Percentiles rank a stretch among this genome's conserved stretches.
Evolutionary conservation across 352 stramenopile genomes (phyloP).

Genomic region (Pythium folliculosum): DNA sequence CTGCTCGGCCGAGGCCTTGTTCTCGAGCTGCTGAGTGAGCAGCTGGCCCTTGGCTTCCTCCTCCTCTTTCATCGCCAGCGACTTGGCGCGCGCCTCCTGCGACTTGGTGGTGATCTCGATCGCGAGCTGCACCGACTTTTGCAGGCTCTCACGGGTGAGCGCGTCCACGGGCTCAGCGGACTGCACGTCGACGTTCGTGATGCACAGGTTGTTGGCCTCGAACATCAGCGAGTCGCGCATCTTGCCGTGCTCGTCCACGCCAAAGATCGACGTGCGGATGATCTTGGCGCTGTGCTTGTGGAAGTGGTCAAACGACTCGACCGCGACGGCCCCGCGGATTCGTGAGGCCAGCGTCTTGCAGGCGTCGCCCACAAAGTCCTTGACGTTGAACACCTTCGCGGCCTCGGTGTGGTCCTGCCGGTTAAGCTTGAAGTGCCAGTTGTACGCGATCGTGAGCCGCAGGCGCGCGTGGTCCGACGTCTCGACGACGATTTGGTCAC

Average conservation of each 20-base stretch:
- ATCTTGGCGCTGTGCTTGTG: constrained; percentile 83
- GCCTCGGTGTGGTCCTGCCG: constrained; percentile 49
- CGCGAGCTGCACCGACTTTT: constrained; percentile 82
- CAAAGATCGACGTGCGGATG: constrained; percentile 82
- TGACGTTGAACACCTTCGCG: constrained; percentile 79
- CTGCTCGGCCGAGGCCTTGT: constrained; percentile 71
- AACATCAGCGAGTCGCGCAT: constrained; percentile 61
- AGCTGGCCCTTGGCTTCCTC: constrained; percentile 75
- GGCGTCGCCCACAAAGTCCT: constrained; percentile 79
- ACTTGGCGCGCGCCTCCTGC: constrained; percentile 76
- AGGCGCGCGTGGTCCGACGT: constrained; percentile 78
- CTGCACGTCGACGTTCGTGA: constrained; percentile 86
- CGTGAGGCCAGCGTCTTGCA: constrained; percentile 81
- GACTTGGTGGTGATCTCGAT: constrained; percentile 88
- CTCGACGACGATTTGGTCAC: constrained; percentile 82
- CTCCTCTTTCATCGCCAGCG: constrained; percentile 79
- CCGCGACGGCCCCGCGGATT: constrained; percentile 71
- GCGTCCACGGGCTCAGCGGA: constrained; percentile 76
- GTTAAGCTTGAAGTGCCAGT: constrained; percentile 80
- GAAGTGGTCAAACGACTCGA: constrained; percentile 80
- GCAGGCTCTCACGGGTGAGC: constrained; percentile 70
- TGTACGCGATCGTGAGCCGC: constrained; percentile 81
- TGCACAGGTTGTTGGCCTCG: constrained; percentile 72
- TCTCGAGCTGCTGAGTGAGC: constrained; percentile 77
- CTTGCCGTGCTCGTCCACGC: constrained; percentile 55